phyloP scores from a whole-genome alignment of 2,329 filamentous ascomycete genomes.

The Nemania sp. region DNA sequence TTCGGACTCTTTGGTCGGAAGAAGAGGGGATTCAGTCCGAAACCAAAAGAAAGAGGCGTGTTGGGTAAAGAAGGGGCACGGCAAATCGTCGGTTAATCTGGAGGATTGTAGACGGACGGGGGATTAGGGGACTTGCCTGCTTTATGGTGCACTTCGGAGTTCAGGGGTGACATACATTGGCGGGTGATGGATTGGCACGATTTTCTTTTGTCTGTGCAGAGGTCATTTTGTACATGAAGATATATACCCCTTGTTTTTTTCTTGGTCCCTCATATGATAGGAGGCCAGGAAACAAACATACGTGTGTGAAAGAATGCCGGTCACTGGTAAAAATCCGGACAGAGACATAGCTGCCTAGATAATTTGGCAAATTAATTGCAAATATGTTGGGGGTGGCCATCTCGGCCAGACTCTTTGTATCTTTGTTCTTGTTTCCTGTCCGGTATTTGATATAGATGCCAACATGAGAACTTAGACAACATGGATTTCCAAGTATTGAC shows the following conservation, averaged over 20 bases:
- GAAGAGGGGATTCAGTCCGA: constrained; percentile 92
- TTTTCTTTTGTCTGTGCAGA: constrained; percentile 30
- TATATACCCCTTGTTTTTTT: constrained; percentile 40
- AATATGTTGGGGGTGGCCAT: constrained; percentile 15
- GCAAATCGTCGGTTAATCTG: constrained; percentile 75
- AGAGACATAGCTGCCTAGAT: constrained; percentile 27
- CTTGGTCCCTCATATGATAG: constrained; percentile 24
- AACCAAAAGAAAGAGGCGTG: constrained; percentile 92
- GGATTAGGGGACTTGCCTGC: constrained; percentile 30
- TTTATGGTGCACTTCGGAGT: constrained; percentile 41
- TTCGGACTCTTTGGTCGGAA: constrained; percentile 91
- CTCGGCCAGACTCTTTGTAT: neutral
- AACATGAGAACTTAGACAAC: no score
- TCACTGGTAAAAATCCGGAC: constrained; percentile 17
- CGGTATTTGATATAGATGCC: no score
- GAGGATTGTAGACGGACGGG: constrained; percentile 14
- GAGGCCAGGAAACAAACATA: constrained; percentile 32
- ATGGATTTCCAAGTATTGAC: no score
- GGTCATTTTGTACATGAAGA: constrained; percentile 38
- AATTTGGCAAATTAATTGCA: constrained; percentile 11
- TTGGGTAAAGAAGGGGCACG: constrained; percentile 94
- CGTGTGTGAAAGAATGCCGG: constrained; percentile 29
- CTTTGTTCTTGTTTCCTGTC: neutral
- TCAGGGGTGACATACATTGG: constrained; percentile 40
- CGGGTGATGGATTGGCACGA: constrained; percentile 30